These are phyloP conservation scores for Actinidia arguta DNA, from an alignment of 179 eudicot species.

Conservation along the genomic window DNA sequence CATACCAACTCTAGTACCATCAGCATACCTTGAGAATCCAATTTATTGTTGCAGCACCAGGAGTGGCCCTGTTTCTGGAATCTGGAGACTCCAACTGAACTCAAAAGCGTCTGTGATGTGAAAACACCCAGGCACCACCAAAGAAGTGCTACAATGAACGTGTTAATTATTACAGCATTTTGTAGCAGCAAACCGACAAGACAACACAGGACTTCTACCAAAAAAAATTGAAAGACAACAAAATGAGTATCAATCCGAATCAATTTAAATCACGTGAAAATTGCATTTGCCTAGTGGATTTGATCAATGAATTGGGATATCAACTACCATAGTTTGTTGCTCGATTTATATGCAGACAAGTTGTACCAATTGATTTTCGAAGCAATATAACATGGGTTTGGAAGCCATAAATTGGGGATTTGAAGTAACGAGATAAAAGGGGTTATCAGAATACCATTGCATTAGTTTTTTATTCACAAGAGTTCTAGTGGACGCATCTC, in stretches of 20 bases:
- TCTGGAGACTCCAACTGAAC: conserved; percentile 87
- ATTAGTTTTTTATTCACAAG: background rate
- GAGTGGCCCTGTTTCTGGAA: conserved; percentile 64
- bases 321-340: background rate
- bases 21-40: conserved; percentile 96
- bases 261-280: background rate
- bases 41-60: conserved; percentile 95
- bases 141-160: conserved; percentile 74
- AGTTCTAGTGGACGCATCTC: background rate
- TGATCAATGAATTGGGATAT: too few species aligned
- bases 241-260: background rate
- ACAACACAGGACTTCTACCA: background rate
- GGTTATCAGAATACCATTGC: background rate
- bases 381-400: background rate
- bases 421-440: background rate
- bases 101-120: conserved; percentile 87
- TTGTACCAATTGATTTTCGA: background rate
- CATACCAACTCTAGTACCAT: background rate
- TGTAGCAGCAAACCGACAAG: background rate
- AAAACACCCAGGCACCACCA: conserved; percentile 99
- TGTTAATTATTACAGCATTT: conserved; percentile 6
- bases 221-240: background rate
- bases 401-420: background rate
- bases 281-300: background rate
- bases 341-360: background rate